Evolutionary conservation across 257 asterid species (phyloP).

Genomic region (Nicotiana undulata): DNA sequence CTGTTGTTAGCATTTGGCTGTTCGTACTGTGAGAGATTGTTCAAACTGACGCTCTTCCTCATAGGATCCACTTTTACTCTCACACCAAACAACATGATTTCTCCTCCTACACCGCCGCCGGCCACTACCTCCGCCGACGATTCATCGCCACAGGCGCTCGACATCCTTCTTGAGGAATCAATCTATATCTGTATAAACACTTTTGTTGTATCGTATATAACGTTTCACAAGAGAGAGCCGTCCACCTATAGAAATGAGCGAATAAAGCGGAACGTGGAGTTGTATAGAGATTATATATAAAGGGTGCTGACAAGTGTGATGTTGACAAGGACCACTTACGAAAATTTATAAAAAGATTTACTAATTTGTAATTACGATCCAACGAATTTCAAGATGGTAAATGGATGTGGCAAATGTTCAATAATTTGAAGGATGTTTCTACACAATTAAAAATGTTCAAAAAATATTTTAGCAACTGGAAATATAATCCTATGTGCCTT

Average conservation of each 20-base stretch:
- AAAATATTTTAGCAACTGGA: no score
- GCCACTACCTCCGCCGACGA: neutral
- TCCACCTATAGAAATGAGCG: neutral
- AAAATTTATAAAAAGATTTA: neutral
- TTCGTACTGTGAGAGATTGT: slow-evolving; percentile 15
- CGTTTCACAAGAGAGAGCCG: no score
- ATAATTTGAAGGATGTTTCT: no score
- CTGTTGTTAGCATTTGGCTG: slow-evolving; percentile 1
- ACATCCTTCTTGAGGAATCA: slow-evolving; percentile 7
- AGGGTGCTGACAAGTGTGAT: neutral
- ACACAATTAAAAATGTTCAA: no score
- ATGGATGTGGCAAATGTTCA: no score
- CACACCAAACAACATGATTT: slow-evolving; percentile 19
- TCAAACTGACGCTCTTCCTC: slow-evolving; percentile 18
- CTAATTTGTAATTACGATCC: no score
- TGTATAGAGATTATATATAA: neutral
- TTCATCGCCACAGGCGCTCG: neutral
- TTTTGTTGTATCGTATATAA: no score
- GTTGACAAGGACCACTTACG: neutral
- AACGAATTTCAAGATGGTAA: no score
- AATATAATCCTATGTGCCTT: no score
- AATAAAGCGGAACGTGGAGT: neutral
- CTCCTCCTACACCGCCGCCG: neutral
- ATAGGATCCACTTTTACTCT: slow-evolving; percentile 18
- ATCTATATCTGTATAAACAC: no score